Evolutionary conservation across 495 filamentous ascomycete genomes (phyloP).

Genomic region (Aspergillus incahuasiensis): DNA sequence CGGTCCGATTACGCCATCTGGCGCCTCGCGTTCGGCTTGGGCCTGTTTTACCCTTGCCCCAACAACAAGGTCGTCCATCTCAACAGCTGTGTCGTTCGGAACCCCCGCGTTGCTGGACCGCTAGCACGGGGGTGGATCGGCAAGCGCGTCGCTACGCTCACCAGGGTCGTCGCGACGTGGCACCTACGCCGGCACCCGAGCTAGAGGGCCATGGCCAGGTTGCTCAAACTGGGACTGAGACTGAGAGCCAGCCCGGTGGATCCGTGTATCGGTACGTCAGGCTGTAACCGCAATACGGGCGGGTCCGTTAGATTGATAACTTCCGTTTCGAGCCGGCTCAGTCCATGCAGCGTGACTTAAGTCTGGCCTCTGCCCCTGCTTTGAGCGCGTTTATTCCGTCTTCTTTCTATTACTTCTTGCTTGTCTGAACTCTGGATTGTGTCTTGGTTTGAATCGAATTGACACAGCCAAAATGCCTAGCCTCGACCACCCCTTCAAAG

Average conservation of each 20-base stretch:
- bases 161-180: neutral
- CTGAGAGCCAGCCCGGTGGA: neutral
- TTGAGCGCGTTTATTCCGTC: neutral
- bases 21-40: neutral
- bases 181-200: neutral
- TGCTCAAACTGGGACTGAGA: neutral
- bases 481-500: conserved; percentile 29
- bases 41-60: too few species aligned
- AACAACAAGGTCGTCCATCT: too few species aligned
- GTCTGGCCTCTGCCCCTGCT: neutral
- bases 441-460: neutral
- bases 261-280: conserved; percentile 1
- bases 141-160: neutral
- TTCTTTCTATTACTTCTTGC: neutral
- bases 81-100: neutral
- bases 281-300: neutral
- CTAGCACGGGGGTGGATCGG: neutral
- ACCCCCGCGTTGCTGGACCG: neutral
- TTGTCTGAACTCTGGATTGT: too few species aligned
- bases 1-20: neutral
- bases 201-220: neutral
- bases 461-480: conserved; percentile 25
- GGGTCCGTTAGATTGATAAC: conserved; percentile 10
- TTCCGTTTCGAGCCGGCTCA: conserved; percentile 6
- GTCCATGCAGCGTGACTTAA: neutral